Base-by-base conservation (phyloP, 78 protist genomes). In the Dictyostelium firmibasis region DNA sequence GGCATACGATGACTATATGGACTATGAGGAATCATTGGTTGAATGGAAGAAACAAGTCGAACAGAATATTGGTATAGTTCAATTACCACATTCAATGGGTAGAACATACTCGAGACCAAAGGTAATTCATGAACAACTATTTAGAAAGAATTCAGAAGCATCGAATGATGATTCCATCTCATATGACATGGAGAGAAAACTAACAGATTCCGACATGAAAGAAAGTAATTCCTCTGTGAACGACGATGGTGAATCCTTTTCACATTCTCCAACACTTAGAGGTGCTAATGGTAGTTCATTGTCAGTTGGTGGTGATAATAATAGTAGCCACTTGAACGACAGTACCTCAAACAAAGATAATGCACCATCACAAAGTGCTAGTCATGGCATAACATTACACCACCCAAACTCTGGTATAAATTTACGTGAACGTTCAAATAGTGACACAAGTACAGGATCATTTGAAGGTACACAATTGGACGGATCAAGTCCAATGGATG, bases 101-200 rank as follows among this genome's bases (percentile, higher is more conserved):
- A 72, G 94, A 27, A 89, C 94, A 1, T 89, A 89, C 33, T 29
- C 81, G 1, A 50, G 94, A 62, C 94, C 94, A 18, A 83, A 84
- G 64, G 70, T 81, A 25, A 23, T 69, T 29, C 38, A 60, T 7
- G 87, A 75, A 44, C 60, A 81, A 10, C 53, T 67, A 50, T 78
- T 78, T 36, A 81, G 94, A 64, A 89, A 89, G 87, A 89, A 89
- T 38, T 89, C 94, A 47, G 94, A 89, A 36, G 94, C 94, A 43
- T 78, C 86, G 20, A 89, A 89, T 41, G 94, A 89, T 7, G 94
- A 89, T 50, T 89, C 94, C n/a, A 69, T 89, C 87, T 64, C 82
- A 1, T 87, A 35, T 29, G 93, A 87, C 0, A 16, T 76, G 3
- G 92, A 85, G 35, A 75, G 92, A 44, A 87, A 87, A 64, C 10